Evolutionary conservation across 805 yeast species (phyloP), one percentile per base, ranked within the genome.

Genomic region (Pichia ethanolica): DNA sequence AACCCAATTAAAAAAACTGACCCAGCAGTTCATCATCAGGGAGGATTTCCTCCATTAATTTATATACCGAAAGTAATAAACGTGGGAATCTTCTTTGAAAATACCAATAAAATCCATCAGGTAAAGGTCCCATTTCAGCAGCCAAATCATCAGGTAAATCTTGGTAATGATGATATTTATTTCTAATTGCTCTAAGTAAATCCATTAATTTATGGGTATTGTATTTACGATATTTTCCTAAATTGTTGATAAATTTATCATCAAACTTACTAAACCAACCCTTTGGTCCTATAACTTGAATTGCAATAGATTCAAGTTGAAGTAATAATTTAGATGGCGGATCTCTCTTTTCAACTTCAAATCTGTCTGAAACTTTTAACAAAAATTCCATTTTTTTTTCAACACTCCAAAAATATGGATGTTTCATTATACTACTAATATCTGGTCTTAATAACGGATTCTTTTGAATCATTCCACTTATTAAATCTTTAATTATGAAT

Each of bases 111-210:
- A 87, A 93, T 0, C 95, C 97, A 45, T 80, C 79, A 0, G 97
- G 97, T 30, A 89, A 67, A 0, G 91, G 84, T 20, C 88, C 83
- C 79, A 93, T 84, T 45, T 78, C 73, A 13, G 61, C 63, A 46
- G 79, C 81, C 50, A 93, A 72, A 12, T 71, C 77, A 9, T 68
- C 73, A 1, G 97, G 96, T 61, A 90, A 69, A 64, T 93, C 99
- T 67, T 89, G 89, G 65, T 77, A 91, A 65, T 93, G 99, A 65
- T 93, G 98, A 60, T 88, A 84, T 65, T 93, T 93, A 69, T 93
- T 93, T 59, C 99, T 75, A 57, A 93, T 66, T 0, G 97, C 97
- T 51, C 99, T 72, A 51, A 93, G 67, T 46, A 93, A 68, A 64
- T 93, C 99, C 82, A 89, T 80, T 42, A 93, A 67, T 58, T 82